phyloP scores from a whole-genome alignment of 192 early-diverging fungal species.

The Backusella luteola region DNA sequence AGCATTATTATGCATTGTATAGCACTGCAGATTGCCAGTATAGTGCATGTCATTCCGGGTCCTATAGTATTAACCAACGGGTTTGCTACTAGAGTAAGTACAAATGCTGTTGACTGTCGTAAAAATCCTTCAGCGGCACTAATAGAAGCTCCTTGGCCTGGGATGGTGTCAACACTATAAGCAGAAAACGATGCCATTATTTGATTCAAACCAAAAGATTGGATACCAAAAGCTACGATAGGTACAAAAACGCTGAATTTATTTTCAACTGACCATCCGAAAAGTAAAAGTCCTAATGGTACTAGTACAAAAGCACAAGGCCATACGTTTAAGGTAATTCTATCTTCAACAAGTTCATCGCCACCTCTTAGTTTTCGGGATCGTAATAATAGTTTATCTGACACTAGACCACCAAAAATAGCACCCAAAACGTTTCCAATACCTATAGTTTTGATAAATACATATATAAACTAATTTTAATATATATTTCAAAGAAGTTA shows the following conservation, averaged over 20 bases:
- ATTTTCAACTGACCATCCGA: slow-evolving; percentile 43
- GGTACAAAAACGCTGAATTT: slow-evolving; percentile 35
- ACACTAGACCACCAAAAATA: slow-evolving; percentile 38
- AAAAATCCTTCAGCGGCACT: slow-evolving; percentile 47
- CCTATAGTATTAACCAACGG: slow-evolving; percentile 43
- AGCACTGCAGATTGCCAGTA: too few species aligned
- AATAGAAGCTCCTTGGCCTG: slow-evolving; percentile 44
- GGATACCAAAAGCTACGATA: slow-evolving; percentile 46
- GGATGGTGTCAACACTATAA: slow-evolving; percentile 47
- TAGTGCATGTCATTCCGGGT: slow-evolving; percentile 20
- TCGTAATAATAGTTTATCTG: slow-evolving; percentile 38
- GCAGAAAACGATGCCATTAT: slow-evolving; percentile 36
- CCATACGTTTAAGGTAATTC: slow-evolving; percentile 44
- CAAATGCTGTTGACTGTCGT: slow-evolving; percentile 42
- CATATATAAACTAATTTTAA: slow-evolving; percentile 32
- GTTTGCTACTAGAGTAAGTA: slow-evolving; percentile 37
- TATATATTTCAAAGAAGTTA: not conserved
- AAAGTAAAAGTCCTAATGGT: slow-evolving; percentile 43
- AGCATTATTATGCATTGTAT: too few species aligned
- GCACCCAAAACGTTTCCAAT: slow-evolving; percentile 43
- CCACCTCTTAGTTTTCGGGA: slow-evolving; percentile 37
- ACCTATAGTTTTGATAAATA: slow-evolving; percentile 28
- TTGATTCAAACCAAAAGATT: slow-evolving; percentile 52
- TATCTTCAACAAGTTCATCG: slow-evolving; percentile 38
- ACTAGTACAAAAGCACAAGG: slow-evolving; percentile 38